Base-by-base conservation (phyloP, 108 stramenopile genomes). In the Pseudonitzschia pungens region DNA sequence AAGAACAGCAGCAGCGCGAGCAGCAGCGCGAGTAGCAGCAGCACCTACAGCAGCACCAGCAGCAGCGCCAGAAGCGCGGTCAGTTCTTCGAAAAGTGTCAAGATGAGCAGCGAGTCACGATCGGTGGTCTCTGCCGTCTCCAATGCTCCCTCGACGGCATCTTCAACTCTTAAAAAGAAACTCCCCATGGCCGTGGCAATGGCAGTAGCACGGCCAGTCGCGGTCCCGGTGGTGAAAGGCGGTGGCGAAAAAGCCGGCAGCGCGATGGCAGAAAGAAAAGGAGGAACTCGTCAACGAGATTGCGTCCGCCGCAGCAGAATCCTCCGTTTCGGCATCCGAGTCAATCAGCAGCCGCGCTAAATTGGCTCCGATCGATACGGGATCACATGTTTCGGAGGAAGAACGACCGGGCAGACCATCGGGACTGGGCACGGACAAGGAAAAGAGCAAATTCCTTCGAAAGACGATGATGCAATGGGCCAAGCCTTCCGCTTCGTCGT, bases 401-500 rank as follows among this genome's bases (percentile, higher is more conserved):
- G 15, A 62, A 40, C 2, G 11, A 62, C 2, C 14, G 3, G 4
- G 32, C 0, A 36, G 31, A 62, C 33, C 60, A 40, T 40, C 32
- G 15, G 32, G n/a, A 14, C 36, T 62, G 5, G n/a, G n/a, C 2
- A 33, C 60, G 6, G 27, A 62, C 11, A 62, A 62, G 5, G 60
- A 62, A 7, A 62, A 62, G 20, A 40, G 29, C 18, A 62, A 33
- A 2, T 62, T 62, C 36, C 60, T 62, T 40, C 60, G 60, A 40
- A 62, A 29, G 15, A 62, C 60, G 8, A 62, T 62, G 60, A 62
- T 62, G 60, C 60, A 62, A 40, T 62, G 60, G 60, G 60, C 60
- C 4, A 62, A 62, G 20, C 60, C n/a, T n/a, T n/a, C n/a, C n/a
- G n/a, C n/a, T n/a, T n/a, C 60, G 15, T 62, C 60, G n/a, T 40